A percentile compares a stretch with the other conserved stretches of the same genome.
These are phyloP conservation scores for Closterium sp. DNA, from an alignment of 139 green algal genomes.

Conservation along the genomic window DNA sequence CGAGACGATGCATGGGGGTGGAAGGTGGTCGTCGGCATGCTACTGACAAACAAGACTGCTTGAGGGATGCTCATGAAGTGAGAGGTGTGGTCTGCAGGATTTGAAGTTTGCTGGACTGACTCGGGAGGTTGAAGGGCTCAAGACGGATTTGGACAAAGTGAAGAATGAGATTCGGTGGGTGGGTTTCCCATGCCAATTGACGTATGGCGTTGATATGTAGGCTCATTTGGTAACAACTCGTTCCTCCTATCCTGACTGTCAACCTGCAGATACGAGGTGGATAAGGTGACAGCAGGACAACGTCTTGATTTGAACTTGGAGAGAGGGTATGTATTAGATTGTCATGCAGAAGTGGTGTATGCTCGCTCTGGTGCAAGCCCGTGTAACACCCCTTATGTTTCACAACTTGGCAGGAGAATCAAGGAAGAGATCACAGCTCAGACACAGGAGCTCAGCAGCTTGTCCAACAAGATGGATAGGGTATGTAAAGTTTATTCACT, in stretches of 20 bases:
- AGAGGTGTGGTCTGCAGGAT: slow-evolving; percentile 22
- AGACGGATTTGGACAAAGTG: slow-evolving; percentile 83
- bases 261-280: slow-evolving; percentile 81
- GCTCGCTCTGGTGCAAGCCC: neutral
- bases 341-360: neutral
- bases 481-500: neutral
- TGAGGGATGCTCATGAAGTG: neutral
- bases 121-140: slow-evolving; percentile 80
- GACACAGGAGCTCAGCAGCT: slow-evolving; percentile 22
- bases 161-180: slow-evolving; percentile 72
- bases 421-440: slow-evolving; percentile 33
- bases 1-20: too few species aligned
- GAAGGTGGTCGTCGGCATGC: too few species aligned
- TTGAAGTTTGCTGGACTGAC: slow-evolving; percentile 53
- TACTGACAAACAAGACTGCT: too few species aligned
- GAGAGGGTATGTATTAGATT: slow-evolving; percentile 69
- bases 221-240: neutral
- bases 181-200: too few species aligned
- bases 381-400: neutral
- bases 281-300: slow-evolving; percentile 90
- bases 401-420: slow-evolving; percentile 17
- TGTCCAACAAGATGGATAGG: slow-evolving; percentile 50
- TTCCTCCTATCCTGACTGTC: neutral
- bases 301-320: slow-evolving; percentile 92
- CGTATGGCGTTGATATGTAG: too few species aligned